phyloP scores from a whole-genome alignment of 768 basidiomycete species.

The Amanita inopinata region DNA sequence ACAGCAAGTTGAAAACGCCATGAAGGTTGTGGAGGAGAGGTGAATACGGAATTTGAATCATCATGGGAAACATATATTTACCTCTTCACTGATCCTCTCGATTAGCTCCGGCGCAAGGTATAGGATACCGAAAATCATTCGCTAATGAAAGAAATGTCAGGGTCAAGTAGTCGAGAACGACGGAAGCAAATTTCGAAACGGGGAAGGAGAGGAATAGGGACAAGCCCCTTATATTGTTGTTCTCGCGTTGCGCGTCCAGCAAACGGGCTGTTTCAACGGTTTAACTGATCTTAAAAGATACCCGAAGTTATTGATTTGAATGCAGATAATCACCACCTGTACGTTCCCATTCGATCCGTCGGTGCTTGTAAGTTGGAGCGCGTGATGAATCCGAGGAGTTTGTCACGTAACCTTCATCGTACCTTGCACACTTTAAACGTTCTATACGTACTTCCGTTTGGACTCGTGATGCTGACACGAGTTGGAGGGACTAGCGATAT shows the following conservation, averaged over 20 bases:
- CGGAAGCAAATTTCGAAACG: not conserved
- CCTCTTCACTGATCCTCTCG: not conserved
- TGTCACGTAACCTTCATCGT: not conserved
- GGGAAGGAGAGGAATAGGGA: not conserved
- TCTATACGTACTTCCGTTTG: too few species aligned
- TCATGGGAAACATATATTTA: not conserved
- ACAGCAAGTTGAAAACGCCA: not conserved
- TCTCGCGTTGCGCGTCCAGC: not conserved
- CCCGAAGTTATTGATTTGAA: not conserved
- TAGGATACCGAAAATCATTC: not conserved
- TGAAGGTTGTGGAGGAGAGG: not conserved
- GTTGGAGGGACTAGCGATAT: too few species aligned
- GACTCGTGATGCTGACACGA: too few species aligned
- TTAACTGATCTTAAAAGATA: not conserved
- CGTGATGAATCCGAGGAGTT: not conserved
- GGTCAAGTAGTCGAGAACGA: not conserved
- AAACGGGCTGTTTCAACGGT: not conserved
- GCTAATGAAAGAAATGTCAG: not conserved
- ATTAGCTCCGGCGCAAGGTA: not conserved
- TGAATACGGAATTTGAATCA: not conserved
- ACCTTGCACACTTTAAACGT: too few species aligned
- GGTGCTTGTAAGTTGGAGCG: not conserved
- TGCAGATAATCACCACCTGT: not conserved
- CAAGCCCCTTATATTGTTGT: not conserved
- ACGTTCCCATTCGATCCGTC: not conserved